phyloP scores from a whole-genome alignment of 768 basidiomycete genomes.

The Trametes coccinea region DNA sequence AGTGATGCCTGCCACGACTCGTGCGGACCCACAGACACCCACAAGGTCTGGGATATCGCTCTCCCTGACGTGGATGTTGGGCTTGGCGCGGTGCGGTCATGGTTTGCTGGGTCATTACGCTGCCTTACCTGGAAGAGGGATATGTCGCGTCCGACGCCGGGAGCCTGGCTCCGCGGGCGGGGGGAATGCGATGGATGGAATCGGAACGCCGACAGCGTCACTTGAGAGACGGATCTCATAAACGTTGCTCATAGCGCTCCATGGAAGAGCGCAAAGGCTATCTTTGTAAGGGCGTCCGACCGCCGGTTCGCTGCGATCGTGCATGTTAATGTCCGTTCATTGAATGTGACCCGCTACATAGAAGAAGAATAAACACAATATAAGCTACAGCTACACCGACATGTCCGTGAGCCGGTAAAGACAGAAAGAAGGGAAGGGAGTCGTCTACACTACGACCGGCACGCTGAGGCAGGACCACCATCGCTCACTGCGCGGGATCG shows the following conservation, averaged over 20 bases:
- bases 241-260: not conserved
- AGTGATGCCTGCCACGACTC: no score
- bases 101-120: no score
- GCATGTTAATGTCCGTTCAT: not conserved
- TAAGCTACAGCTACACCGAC: constrained; percentile 10
- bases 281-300: not conserved
- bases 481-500: constrained; percentile 10
- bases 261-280: constrained; percentile 1
- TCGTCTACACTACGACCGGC: not conserved
- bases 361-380: not conserved
- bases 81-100: not conserved
- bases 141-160: not conserved
- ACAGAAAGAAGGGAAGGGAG: not conserved
- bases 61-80: not conserved
- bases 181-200: not conserved
- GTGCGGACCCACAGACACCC: constrained; percentile 17
- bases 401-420: not conserved
- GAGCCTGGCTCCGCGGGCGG: not conserved
- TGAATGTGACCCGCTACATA: constrained; percentile 4
- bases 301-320: not conserved
- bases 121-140: not conserved
- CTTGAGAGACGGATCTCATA: not conserved
- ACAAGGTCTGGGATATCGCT: not conserved
- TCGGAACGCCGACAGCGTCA: not conserved
- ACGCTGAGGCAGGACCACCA: not conserved